Conservation (phyloP, 345 rosid species). For the Eucalyptus sp. region DNA sequence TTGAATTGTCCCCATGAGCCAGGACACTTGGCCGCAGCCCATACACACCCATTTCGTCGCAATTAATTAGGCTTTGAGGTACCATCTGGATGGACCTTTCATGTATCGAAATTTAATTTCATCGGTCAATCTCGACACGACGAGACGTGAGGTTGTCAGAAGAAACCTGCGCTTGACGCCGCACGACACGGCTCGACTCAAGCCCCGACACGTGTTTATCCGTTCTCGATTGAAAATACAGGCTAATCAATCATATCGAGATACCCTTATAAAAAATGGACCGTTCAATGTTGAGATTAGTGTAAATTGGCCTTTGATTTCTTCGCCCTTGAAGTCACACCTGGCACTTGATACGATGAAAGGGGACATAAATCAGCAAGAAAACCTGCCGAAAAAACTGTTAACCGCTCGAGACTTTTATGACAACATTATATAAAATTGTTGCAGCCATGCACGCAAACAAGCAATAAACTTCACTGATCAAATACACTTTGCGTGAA, state of each 20-base stretch:
- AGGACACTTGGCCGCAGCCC: background rate
- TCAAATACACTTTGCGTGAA: background rate
- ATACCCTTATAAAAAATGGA: background rate
- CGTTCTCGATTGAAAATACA: background rate
- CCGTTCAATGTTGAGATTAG: background rate
- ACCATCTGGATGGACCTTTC: rapidly evolving
- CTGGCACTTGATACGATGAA: background rate
- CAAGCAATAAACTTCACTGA: background rate
- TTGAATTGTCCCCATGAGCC: background rate
- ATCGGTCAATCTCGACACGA: background rate
- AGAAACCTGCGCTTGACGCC: background rate
- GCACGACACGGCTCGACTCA: background rate
- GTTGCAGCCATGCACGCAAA: background rate
- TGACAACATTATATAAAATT: background rate
- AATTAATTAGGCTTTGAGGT: background rate
- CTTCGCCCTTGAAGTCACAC: background rate
- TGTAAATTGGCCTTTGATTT: background rate
- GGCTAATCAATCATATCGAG: background rate
- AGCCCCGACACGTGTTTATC: background rate
- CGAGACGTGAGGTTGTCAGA: background rate
- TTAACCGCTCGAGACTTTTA: background rate
- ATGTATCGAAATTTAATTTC: background rate
- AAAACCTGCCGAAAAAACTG: background rate
- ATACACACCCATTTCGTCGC: background rate
- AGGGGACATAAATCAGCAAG: background rate